Base-by-base conservation (phyloP, 2,329 filamentous ascomycete species). In the Pseudofabraea citricarpa region DNA sequence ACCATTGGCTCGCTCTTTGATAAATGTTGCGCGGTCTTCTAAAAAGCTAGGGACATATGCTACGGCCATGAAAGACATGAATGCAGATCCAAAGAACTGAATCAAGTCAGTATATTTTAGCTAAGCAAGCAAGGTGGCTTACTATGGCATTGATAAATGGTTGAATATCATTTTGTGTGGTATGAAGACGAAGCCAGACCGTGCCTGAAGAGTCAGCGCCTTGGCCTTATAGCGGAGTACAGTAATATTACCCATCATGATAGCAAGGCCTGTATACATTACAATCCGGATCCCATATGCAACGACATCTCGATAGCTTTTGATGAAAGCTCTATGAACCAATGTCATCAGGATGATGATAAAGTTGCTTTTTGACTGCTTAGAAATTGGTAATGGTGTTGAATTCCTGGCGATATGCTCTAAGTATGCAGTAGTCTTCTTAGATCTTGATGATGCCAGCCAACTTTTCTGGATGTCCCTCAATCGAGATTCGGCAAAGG, bases 11-110 rank as follows among this genome's bases (percentile, higher is more conserved):
- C 85, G 80, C 57, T 95, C 89, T 63, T 91, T 89, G 54, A 79
- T 69, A 62, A 82, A 90, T 0, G 79, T 81, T 5, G 77, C 69
- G 19, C 82, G 76, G 61, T 94, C 87, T 59, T 95, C 89, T 32
- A 95, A 76, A 62, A 84, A 93, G 0, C 86, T 78, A 0, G 89
- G 89, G 3, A 93, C 85, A 61, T 94, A 94, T 0, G 89, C 89
- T 1, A 94, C 82, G 0, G 83, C 83, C 83, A 88, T 87, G 66
- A 88, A 87, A 31, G 79, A 84, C 79, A 87, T 86, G 64, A 88
- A 87, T 2, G 83, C 84, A 0, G 75, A 79, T 13, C 83, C 81
- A 55, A 85, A 87, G 71, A 85, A 85, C 67, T 69, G 40, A 12
- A 22, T 40, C 13, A 44, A 38, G 20, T 16, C 9, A 18, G 40